Conservation (phyloP, 768 basidiomycete genomes). For the Cystobasidium onofrii region DNA sequence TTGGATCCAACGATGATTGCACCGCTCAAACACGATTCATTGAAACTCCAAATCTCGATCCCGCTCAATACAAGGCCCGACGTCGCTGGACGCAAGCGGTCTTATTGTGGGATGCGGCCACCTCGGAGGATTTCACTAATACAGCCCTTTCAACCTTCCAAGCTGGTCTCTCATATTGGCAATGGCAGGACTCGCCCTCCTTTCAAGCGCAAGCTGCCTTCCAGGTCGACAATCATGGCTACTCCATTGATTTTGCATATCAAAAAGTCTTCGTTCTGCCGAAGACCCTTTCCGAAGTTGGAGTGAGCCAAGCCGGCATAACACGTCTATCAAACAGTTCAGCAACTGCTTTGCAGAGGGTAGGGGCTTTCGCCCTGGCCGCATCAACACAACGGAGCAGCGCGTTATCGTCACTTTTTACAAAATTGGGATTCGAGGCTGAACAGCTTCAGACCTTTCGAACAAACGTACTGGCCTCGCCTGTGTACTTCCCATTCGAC, state of each 20-base stretch:
- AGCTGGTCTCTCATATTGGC: conserved; percentile 15
- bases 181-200: conserved; percentile 14
- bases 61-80: not conserved
- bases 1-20: not conserved
- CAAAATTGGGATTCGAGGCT: not conserved
- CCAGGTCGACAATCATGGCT: conserved; percentile 13
- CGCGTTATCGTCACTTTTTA: not conserved
- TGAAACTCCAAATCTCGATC: conserved; percentile 14
- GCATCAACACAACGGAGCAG: conserved; percentile 23
- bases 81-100: conserved; percentile 5
- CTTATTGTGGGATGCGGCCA: conserved; percentile 10
- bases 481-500: conserved; percentile 23
- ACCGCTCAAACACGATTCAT: not conserved
- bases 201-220: not conserved
- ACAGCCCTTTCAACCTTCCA: not conserved
- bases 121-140: conserved; percentile 6
- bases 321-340: not conserved
- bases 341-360: not conserved
- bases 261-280: not conserved
- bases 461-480: not conserved
- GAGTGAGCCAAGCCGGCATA: not conserved
- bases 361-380: not conserved
- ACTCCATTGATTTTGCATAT: conserved; percentile 20
- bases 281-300: not conserved
- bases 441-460: not conserved